phyloP scores from a whole-genome alignment of 2,329 filamentous ascomycete species.

The Sporothrix pallida region DNA sequence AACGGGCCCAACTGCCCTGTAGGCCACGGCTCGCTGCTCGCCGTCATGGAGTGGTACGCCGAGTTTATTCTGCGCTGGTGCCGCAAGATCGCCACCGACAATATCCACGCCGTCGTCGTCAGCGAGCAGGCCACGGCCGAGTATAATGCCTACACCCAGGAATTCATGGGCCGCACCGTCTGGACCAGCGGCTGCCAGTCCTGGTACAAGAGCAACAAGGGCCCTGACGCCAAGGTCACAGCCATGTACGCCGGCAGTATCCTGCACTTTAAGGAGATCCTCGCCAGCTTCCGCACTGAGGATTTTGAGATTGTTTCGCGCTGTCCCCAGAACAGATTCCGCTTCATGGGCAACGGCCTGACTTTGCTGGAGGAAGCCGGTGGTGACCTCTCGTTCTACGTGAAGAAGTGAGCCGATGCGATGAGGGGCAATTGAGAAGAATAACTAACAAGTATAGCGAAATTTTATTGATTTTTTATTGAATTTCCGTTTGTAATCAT shows the following conservation, averaged over 20 bases:
- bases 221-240: conserved; percentile 39
- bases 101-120: conserved; percentile 40
- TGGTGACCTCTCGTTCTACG: conserved; percentile 16
- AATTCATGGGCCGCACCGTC: conserved; percentile 43
- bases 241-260: conserved; percentile 38
- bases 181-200: conserved; percentile 42
- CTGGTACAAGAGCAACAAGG: conserved; percentile 41
- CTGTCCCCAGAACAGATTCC: conserved; percentile 30
- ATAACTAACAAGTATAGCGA: too few species aligned
- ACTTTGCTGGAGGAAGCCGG: conserved; percentile 14
- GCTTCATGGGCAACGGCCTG: conserved; percentile 32
- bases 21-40: conserved; percentile 28
- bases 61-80: conserved; percentile 31
- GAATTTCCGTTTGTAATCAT: too few species aligned
- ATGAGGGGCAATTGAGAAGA: too few species aligned
- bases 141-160: conserved; percentile 40
- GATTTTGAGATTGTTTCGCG: conserved; percentile 42
- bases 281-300: conserved; percentile 43
- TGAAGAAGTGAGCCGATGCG: conserved; percentile 4
- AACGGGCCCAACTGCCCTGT: conserved; percentile 32
- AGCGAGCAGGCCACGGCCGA: conserved; percentile 4
- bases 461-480: too few species aligned
- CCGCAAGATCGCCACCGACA: conserved; percentile 39
- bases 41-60: conserved; percentile 26
- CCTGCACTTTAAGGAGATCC: conserved; percentile 40